Evolutionary conservation across 371 early-diverging fungal species (phyloP).

Genomic region (Cokeromyces recurvatus): DNA sequence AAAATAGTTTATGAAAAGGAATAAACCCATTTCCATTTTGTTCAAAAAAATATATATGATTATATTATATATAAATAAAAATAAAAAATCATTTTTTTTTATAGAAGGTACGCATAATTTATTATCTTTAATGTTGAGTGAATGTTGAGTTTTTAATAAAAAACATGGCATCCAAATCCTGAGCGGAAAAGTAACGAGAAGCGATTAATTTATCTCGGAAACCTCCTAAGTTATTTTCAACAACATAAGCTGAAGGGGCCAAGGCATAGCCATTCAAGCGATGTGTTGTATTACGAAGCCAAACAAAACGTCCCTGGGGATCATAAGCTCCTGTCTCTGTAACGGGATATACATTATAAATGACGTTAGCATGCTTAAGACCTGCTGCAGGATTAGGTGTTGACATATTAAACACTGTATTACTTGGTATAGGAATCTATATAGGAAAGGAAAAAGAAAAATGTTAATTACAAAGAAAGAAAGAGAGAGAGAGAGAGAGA

Average conservation of each 20-base stretch:
- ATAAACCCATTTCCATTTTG: no score
- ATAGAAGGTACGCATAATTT: no score
- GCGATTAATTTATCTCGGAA: conserved; percentile 2
- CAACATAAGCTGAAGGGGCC: conserved; percentile 2
- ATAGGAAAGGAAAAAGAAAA: no score
- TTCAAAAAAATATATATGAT: no score
- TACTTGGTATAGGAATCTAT: conserved; percentile 4
- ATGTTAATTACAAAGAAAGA: not conserved
- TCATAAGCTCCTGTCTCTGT: conserved; percentile 2
- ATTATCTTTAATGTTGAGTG: no score
- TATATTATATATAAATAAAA: no score
- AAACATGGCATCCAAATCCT: no score
- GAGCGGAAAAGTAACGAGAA: conserved; percentile 1
- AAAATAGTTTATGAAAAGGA: no score
- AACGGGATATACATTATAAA: conserved; percentile 4
- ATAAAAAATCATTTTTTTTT: no score
- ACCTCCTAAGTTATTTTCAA: conserved; percentile 7
- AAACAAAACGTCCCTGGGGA: conserved; percentile 1
- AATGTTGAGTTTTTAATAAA: no score
- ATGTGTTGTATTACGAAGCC: conserved; percentile 8
- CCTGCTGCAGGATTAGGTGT: conserved; percentile 13
- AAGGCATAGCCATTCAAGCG: not conserved
- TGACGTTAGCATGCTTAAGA: conserved; percentile 1
- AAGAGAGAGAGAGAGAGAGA: not conserved
- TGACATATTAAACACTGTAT: conserved; percentile 8